phyloP scores from a whole-genome alignment of 2,329 filamentous ascomycete genomes.

The Ophiostoma himal-ulmi region DNA sequence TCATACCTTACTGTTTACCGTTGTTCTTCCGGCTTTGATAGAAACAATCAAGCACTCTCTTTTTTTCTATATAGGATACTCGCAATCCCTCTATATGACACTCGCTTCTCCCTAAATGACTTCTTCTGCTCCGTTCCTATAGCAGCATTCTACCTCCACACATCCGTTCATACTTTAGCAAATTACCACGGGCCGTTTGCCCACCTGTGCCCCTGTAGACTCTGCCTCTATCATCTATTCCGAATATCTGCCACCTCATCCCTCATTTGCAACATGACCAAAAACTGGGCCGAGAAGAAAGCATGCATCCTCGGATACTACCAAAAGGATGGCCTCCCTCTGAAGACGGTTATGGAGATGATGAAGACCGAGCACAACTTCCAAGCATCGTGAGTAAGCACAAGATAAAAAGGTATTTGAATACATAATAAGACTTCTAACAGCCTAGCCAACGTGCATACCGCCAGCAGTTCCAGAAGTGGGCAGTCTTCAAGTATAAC shows the following conservation, averaged over 20 bases:
- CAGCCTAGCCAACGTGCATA: slow-evolving; percentile 18
- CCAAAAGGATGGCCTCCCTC: not conserved
- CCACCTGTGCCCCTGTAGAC: not conserved
- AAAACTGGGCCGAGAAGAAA: slow-evolving; percentile 39
- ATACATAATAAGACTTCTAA: not conserved
- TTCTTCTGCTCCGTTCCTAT: not conserved
- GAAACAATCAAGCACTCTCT: not conserved
- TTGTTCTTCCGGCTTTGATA: not conserved
- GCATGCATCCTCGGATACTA: slow-evolving; percentile 38
- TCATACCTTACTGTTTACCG: not conserved
- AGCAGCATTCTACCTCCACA: not conserved
- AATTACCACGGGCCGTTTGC: not conserved
- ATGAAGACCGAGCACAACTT: slow-evolving; percentile 10
- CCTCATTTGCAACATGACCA: slow-evolving; percentile 36
- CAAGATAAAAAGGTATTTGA: not conserved
- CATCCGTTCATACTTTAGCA: not conserved
- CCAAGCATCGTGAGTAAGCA: slow-evolving; percentile 14
- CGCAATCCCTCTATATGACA: not conserved
- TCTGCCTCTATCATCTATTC: not conserved
- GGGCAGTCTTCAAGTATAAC: slow-evolving; percentile 19
- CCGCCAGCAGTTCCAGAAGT: slow-evolving; percentile 19
- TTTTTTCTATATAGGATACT: not conserved
- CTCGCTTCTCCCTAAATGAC: not conserved
- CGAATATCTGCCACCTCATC: not conserved
- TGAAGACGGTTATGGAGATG: not conserved